phyloP scores from a whole-genome alignment of 2,329 filamentous ascomycete species.

The Tolypocladium endophyticum region DNA sequence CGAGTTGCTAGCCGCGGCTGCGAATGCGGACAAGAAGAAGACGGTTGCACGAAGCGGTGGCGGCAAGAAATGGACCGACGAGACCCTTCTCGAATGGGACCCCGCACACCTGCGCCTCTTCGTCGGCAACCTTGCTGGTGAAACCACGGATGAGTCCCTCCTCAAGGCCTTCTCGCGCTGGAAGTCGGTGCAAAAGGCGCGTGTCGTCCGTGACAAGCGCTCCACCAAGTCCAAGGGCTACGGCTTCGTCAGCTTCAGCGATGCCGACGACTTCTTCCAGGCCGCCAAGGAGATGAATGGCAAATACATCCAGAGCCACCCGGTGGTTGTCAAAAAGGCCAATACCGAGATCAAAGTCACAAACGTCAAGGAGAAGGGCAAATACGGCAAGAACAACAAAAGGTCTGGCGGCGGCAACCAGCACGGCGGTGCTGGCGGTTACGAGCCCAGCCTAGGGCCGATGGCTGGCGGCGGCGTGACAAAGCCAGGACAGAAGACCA shows the following conservation, averaged over 20 bases:
- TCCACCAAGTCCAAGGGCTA: constrained; percentile 95
- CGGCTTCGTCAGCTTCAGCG: constrained; percentile 91
- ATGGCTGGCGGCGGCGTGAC: constrained; percentile 40
- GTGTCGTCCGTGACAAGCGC: constrained; percentile 89
- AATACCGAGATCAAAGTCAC: constrained; percentile 83
- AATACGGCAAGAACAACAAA: constrained; percentile 20
- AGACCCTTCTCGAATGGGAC: constrained; percentile 87
- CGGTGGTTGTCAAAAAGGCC: constrained; percentile 75
- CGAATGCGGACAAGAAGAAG: constrained; percentile 56
- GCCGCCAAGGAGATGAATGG: constrained; percentile 97
- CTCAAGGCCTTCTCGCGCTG: constrained; percentile 90
- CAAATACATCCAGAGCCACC: constrained; percentile 98
- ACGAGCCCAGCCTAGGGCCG: constrained; percentile 42
- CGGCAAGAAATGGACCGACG: constrained; percentile 86
- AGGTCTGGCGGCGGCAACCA: constrained; percentile 16
- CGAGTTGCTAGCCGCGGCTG: constrained; percentile 31
- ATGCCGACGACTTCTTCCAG: constrained; percentile 92
- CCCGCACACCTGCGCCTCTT: constrained; percentile 89
- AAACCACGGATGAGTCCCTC: constrained; percentile 92
- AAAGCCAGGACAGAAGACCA: constrained; percentile 57
- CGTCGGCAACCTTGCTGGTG: constrained; percentile 91
- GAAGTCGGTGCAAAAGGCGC: constrained; percentile 79
- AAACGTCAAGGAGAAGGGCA: constrained; percentile 51
- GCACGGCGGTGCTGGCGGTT: constrained; percentile 18
- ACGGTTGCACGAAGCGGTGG: constrained; percentile 84